Conservation (phyloP, 2,329 filamentous ascomycete species). For the Davidsoniella australis region DNA sequence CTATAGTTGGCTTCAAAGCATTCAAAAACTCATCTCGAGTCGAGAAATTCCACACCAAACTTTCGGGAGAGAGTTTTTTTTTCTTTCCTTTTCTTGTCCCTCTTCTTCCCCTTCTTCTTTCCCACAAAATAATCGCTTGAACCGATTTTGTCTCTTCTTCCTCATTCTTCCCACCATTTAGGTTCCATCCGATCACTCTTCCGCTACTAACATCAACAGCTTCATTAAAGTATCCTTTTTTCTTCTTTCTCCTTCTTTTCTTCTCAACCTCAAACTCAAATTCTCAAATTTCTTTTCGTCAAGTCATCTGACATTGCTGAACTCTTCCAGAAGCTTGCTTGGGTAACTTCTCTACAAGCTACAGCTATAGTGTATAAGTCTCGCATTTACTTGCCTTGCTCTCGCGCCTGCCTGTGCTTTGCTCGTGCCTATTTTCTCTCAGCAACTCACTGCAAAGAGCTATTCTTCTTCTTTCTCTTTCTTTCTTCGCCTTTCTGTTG, state of each 20-base stretch:
- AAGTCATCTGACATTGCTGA: background rate
- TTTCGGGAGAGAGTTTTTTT: background rate
- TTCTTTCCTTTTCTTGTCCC: background rate
- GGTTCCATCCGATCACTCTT: conserved; percentile 2
- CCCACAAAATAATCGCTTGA: too few species aligned
- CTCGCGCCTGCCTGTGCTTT: too few species aligned
- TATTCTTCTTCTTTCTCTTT: background rate
- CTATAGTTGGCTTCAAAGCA: background rate
- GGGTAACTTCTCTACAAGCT: background rate
- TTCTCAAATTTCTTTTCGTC: background rate
- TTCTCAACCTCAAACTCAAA: background rate
- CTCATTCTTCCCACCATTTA: background rate
- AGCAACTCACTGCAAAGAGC: background rate
- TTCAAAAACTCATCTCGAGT: conserved; percentile 1
- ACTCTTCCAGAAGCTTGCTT: too few species aligned
- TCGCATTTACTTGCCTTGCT: background rate
- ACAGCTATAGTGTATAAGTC: conserved; percentile 3
- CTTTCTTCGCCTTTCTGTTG: background rate
- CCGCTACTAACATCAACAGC: background rate
- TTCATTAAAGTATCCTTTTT: conserved; percentile 9
- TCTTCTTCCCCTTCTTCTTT: background rate
- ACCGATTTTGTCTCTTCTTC: background rate
- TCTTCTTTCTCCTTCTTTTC: background rate
- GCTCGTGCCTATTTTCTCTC: background rate
- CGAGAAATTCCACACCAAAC: background rate